Evolutionary conservation across 2,329 filamentous ascomycete genomes (phyloP), one percentile per base, ranked within the genome.

Genomic region (Hortaea sp.): DNA sequence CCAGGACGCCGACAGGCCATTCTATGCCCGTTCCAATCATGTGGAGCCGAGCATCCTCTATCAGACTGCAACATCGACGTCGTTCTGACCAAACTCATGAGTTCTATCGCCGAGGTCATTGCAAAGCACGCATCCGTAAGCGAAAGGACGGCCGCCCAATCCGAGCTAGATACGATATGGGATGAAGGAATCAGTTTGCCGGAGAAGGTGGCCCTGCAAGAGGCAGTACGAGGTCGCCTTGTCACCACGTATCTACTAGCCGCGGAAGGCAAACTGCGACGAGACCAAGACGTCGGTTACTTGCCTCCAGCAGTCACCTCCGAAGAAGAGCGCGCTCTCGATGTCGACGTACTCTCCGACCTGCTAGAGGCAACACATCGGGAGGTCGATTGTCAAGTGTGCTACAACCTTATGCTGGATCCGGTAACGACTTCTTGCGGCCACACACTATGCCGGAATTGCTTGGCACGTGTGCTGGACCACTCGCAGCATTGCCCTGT

Each of bases 341-440:
- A 84, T 49, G 53, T 59, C 4, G 63, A 58, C 6, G 58, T 82
- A 6, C 65, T 88, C 29, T 67, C 73, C 28, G 72, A 71, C 31
- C 61, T 92, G 10, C 79, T 79, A 55, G 76, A 83, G 28, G 69
- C 72, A 1, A 72, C 79, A 3, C 77, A 81, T 49, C 71, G 73
- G 11, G 88, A 94, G 61, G 71, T 94, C 59, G 88, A 95, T 58
- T 95, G 89, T 55, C 86, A 92, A 57, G 81, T 95, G 48, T 95
- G 89, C 66, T 94, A 90, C 63, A 78, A 81, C 37, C 66, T 94
- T 20, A 84, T 90, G 62, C 70, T 88, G 49, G 85, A 94, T 50
- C 88, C 89, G 0, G 71, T 89, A 43, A 95, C 88, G 0, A 94
- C 87, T 0, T 74, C 78, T 1, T 95, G 89, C 57, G 89, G 89